Evolutionary conservation across 441 rosid species (phyloP).

Genomic region (Gossypium davidsonii): DNA sequence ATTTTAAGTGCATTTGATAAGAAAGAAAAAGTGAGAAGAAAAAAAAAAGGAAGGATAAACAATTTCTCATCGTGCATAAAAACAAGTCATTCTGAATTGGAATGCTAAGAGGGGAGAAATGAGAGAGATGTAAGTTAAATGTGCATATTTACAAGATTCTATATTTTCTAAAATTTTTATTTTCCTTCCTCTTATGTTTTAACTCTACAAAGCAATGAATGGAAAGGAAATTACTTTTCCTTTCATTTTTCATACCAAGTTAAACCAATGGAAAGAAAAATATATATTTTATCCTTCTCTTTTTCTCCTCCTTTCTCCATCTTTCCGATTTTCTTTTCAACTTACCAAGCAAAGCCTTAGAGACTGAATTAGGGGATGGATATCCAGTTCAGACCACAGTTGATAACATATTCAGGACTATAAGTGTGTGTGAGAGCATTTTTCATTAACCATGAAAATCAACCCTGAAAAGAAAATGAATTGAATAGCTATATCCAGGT

Average conservation of each 20-base stretch:
- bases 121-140: not conserved
- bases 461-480: slow-evolving; percentile 22
- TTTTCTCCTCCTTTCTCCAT: not conserved
- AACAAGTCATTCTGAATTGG: not conserved
- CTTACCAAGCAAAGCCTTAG: not conserved
- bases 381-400: not conserved
- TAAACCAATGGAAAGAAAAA: not conserved
- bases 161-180: not conserved
- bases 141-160: not conserved
- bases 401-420: not conserved
- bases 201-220: not conserved
- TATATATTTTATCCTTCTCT: not conserved
- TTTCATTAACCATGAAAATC: slow-evolving; percentile 11
- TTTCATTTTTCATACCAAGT: not conserved
- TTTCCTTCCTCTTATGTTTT: no score
- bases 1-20: not conserved
- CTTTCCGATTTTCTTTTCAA: not conserved
- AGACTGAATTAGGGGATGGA: not conserved
- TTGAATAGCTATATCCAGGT: slow-evolving; percentile 80
- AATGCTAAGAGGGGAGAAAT: not conserved
- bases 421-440: not conserved
- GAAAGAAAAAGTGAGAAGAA: not conserved
- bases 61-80: not conserved
- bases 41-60: not conserved
- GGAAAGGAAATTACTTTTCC: not conserved